phyloP scores from a whole-genome alignment of 768 basidiomycete genomes.

The Dentipellis fragilis region DNA sequence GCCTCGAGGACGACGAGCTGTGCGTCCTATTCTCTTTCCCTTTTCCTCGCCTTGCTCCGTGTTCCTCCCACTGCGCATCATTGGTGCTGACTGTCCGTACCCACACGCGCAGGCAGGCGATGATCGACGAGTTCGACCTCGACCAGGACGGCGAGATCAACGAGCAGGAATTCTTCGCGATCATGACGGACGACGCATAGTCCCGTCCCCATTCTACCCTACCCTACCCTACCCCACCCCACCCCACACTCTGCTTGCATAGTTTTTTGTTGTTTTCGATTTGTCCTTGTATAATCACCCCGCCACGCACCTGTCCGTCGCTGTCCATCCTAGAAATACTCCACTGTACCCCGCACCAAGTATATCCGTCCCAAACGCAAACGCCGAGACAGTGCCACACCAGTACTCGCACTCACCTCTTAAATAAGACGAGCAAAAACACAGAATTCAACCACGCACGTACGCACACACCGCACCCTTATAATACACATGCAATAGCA shows the following conservation, averaged over 20 bases:
- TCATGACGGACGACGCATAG: slow-evolving; percentile 90
- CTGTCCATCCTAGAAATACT: background rate
- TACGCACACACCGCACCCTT: too few species aligned
- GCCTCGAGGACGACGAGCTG: slow-evolving; percentile 94
- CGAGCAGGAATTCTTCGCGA: slow-evolving; percentile 91
- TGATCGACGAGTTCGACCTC: slow-evolving; percentile 99
- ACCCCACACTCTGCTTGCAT: background rate
- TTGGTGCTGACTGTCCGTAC: background rate
- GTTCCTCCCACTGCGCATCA: background rate
- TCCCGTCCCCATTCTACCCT: background rate
- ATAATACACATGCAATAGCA: too few species aligned
- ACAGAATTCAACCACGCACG: too few species aligned
- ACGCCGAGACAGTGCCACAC: too few species aligned
- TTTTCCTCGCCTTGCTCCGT: slow-evolving; percentile 2
- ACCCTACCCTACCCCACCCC: background rate
- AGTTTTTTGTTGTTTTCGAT: background rate
- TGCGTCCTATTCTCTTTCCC: slow-evolving; percentile 34
- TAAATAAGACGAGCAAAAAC: too few species aligned
- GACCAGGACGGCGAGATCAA: slow-evolving; percentile 98
- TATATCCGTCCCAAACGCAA: too few species aligned
- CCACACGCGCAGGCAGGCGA: slow-evolving; percentile 68
- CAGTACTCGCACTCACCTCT: too few species aligned
- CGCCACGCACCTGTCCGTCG: background rate
- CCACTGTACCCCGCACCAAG: too few species aligned
- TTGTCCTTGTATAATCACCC: background rate